phyloP scores from a whole-genome alignment of 2,329 filamentous ascomycete species.

The Neofusicoccum ribis region DNA sequence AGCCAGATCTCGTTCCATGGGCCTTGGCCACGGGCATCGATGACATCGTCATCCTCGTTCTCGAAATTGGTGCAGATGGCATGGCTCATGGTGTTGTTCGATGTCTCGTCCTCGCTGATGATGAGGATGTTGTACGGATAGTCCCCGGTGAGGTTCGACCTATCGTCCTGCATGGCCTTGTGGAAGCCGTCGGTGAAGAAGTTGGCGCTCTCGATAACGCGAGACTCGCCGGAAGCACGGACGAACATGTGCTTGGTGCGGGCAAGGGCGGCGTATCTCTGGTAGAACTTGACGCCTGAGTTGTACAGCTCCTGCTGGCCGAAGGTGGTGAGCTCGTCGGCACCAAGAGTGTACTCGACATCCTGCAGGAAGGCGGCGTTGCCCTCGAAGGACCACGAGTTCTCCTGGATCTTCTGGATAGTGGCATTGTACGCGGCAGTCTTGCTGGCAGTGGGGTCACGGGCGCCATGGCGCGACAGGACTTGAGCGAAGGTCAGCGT shows the following conservation, averaged over 20 bases:
- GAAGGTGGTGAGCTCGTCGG: constrained; percentile 67
- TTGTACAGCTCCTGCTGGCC: constrained; percentile 70
- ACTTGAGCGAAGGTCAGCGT: constrained; percentile 76
- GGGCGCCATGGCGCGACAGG: constrained; percentile 80
- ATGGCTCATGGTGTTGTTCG: constrained; percentile 83
- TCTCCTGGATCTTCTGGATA: constrained; percentile 65
- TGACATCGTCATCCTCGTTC: constrained; percentile 56
- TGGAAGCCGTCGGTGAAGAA: constrained; percentile 74
- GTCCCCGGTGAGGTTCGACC: constrained; percentile 43
- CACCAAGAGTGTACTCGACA: constrained; percentile 70
- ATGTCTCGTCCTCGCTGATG: constrained; percentile 64
- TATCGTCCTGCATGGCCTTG: constrained; percentile 38
- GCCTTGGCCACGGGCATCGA: constrained; percentile 48
- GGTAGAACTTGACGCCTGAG: constrained; percentile 74
- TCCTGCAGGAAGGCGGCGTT: constrained; percentile 69
- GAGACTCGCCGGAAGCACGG: constrained; percentile 66
- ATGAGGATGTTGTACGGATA: constrained; percentile 59
- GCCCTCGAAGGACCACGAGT: constrained; percentile 54
- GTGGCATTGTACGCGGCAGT: constrained; percentile 62
- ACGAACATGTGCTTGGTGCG: constrained; percentile 64
- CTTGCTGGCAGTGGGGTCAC: constrained; percentile 74
- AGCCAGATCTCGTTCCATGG: constrained; percentile 66
- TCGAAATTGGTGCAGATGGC: constrained; percentile 71
- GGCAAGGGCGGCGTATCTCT: constrained; percentile 67
- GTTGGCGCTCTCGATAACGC: constrained; percentile 72